A percentile compares a stretch with the other conserved stretches of the same genome.
Evolutionary conservation across 345 rosid species (phyloP).

Genomic region (Capsella bursapastoris): DNA sequence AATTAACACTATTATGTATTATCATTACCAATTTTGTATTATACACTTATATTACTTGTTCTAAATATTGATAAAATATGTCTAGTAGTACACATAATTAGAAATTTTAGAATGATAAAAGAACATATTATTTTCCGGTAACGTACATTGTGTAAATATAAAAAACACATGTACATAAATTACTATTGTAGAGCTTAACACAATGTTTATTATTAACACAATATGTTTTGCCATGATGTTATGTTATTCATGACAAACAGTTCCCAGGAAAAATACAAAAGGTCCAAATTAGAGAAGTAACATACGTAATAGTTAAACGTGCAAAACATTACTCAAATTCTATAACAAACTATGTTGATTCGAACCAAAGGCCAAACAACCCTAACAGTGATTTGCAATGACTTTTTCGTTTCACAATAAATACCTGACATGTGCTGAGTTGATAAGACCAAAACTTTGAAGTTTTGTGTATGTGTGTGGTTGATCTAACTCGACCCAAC

Average conservation of each 20-base stretch:
- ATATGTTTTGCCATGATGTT: neutral
- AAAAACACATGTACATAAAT: neutral
- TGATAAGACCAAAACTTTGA: slow-evolving; percentile 38
- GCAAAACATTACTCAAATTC: slow-evolving; percentile 15
- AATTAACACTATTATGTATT: neutral
- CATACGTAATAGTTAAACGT: slow-evolving; percentile 15
- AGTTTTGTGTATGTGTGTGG: slow-evolving; percentile 32
- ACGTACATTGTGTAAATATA: neutral
- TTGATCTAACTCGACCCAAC: slow-evolving; percentile 39
- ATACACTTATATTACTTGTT: neutral
- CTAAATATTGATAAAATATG: too few species aligned
- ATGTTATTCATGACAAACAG: neutral
- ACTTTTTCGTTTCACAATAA: slow-evolving; percentile 39
- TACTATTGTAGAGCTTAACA: neutral
- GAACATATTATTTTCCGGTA: neutral
- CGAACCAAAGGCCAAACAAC: slow-evolving; percentile 22
- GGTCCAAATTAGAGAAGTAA: neutral
- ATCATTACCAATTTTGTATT: neutral
- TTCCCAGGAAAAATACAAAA: neutral
- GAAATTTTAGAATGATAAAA: neutral
- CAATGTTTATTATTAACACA: neutral
- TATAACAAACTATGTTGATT: neutral
- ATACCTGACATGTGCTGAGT: slow-evolving; percentile 35
- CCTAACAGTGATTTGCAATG: slow-evolving; percentile 33
- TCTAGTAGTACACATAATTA: too few species aligned